A percentile compares a stretch with the other conserved stretches of the same genome.
Evolutionary conservation across 2,329 filamentous ascomycete species (phyloP).

Genomic region (Alternaria burnsii): DNA sequence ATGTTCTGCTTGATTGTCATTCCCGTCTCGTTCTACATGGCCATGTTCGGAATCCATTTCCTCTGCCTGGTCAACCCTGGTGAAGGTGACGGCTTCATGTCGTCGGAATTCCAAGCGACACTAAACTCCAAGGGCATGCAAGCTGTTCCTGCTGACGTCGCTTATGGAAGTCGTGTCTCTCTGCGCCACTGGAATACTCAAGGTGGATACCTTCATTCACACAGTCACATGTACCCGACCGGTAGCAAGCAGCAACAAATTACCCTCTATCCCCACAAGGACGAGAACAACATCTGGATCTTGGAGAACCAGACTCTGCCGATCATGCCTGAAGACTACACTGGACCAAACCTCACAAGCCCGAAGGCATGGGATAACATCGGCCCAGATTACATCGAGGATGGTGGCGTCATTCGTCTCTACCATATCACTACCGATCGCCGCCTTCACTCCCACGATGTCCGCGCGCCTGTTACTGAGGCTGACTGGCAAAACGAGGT

Average conservation of each 20-base stretch:
- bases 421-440: constrained; percentile 86
- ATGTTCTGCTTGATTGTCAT: constrained; percentile 91
- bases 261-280: constrained; percentile 98
- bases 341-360: constrained; percentile 80
- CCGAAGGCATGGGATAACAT: constrained; percentile 84
- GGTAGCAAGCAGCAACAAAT: constrained; percentile 99
- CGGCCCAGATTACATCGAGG: constrained; percentile 73
- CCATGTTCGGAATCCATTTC: constrained; percentile 98
- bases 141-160: constrained; percentile 90
- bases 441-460: constrained; percentile 94
- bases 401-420: constrained; percentile 82
- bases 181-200: constrained; percentile 97
- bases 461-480: constrained; percentile 64
- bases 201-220: constrained; percentile 96
- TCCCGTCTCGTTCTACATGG: constrained; percentile 89
- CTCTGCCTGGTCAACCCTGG: constrained; percentile 91
- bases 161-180: constrained; percentile 83
- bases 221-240: constrained; percentile 95
- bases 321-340: constrained; percentile 70
- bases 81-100: constrained; percentile 99
- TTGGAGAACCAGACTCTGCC: constrained; percentile 92
- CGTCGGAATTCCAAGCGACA: constrained; percentile 97
- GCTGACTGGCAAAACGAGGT: constrained; percentile 90
- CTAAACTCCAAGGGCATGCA: constrained; percentile 97
- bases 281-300: constrained; percentile 95